These are phyloP conservation scores for Breynia disticha DNA, from an alignment of 441 rosid species.

Conservation along the genomic window DNA sequence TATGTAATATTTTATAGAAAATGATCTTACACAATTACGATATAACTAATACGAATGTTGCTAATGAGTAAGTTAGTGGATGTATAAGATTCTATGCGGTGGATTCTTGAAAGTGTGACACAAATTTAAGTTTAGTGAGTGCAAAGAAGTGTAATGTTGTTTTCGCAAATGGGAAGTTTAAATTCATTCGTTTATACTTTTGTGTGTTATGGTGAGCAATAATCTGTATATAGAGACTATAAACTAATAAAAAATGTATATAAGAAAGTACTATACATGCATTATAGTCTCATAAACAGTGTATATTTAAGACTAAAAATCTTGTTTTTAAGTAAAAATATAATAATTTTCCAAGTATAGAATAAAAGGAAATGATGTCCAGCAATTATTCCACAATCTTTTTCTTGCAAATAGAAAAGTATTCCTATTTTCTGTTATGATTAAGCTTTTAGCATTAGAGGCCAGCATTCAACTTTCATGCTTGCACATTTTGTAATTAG, in stretches of 20 bases:
- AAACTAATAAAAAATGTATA: too few species aligned
- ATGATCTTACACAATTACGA: too few species aligned
- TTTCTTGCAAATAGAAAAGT: conserved; percentile 4
- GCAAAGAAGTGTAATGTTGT: conserved; percentile 24
- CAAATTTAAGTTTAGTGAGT: conserved; percentile 1
- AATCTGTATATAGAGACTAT: neutral
- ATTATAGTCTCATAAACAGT: too few species aligned
- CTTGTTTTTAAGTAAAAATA: too few species aligned
- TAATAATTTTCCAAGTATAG: too few species aligned
- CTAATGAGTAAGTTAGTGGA: conserved; percentile 11
- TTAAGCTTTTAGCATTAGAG: conserved; percentile 3
- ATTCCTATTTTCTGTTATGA: neutral
- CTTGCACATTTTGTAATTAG: neutral
- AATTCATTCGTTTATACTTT: neutral
- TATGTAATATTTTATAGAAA: neutral
- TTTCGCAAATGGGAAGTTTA: conserved; percentile 18
- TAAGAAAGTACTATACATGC: too few species aligned
- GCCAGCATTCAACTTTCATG: neutral
- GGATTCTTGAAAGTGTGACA: conserved; percentile 20
- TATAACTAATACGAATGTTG: too few species aligned
- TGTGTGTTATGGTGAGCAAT: conserved; percentile 14
- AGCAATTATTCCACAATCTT: conserved; percentile 32
- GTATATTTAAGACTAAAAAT: too few species aligned
- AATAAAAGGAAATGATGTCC: conserved; percentile 49
- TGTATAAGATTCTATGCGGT: conserved; percentile 24